Base-by-base conservation (phyloP, 805 yeast species). In the Clavispora asparagi region DNA sequence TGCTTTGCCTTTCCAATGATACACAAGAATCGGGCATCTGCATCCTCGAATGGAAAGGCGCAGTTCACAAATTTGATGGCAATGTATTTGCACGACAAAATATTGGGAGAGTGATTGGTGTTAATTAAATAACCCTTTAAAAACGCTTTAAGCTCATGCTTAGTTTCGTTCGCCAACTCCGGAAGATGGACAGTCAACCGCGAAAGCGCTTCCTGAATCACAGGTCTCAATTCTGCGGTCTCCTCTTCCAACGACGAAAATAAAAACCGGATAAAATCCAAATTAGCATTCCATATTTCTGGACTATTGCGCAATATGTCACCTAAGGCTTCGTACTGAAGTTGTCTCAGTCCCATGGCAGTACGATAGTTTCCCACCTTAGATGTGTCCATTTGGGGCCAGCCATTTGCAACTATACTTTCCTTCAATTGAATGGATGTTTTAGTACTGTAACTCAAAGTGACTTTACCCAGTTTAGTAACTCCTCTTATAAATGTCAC, bases 251-350 rank as follows among this genome's bases (percentile, higher is more conserved):
- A 64, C 23, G 94, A 82, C 32, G 82, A 81, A 51, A 90, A 82
- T 16, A 91, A 64, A 56, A 89, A 90, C 42, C 77, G 78, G 35
- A 88, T 60, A 50, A 76, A 79, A 0, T 74, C 60, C 32, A 83
- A 63, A 54, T 81, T 82, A 12, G 65, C 54, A 2, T 66, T 47
- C 29, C 82, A 62, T 16, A 70, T 59, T 0, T 59, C 54, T 1
- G 78, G 70, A 35, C 76, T 69, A 30, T 75, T 71, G 46, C 75
- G 71, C 42, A 85, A 59, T 7, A 91, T 70, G 17, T 80, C 74
- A 1, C 95, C 94, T 23, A 91, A 62, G 0, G 95, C 83, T 60
- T 87, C 96, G 58, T 88, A 91, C 54, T 86, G 88, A 33, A 74
- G 64, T 55, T 77, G 75, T 54, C 94, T 73, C 53, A 79, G 83